Conservation (phyloP, 345 rosid genomes). For the Eucalyptus erythrocorys region DNA sequence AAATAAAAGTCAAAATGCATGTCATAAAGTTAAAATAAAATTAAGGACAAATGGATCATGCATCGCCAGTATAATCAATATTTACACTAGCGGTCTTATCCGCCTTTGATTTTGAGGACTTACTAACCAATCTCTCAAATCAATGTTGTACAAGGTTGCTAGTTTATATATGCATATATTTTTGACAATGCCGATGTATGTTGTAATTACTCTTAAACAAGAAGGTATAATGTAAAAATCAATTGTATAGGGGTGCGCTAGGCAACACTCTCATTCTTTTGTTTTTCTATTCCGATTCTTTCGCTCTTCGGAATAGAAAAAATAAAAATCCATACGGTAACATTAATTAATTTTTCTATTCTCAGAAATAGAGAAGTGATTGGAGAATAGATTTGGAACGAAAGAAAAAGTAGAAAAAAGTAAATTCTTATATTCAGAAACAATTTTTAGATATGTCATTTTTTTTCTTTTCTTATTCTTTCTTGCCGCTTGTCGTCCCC, state of each 20-base stretch:
- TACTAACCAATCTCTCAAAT: not conserved
- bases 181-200: not conserved
- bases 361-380: rapidly evolving
- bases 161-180: not conserved
- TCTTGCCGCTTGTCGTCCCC: rapidly evolving
- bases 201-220: not conserved
- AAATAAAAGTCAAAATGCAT: not conserved
- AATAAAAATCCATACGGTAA: rapidly evolving
- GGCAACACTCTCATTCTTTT: too few species aligned
- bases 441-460: too few species aligned
- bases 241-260: not conserved
- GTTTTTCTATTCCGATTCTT: too few species aligned
- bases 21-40: not conserved
- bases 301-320: too few species aligned
- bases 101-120: not conserved
- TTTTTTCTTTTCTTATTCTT: too few species aligned
- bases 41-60: not conserved
- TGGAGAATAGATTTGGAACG: too few species aligned
- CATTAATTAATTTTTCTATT: too few species aligned
- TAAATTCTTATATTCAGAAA: too few species aligned
- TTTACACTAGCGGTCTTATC: not conserved
- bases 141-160: not conserved
- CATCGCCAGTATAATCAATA: not conserved
- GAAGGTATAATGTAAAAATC: not conserved
- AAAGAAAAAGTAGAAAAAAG: too few species aligned